Evolutionary conservation across 768 basidiomycete genomes (phyloP).

Genomic region (Infundibulicybe gibba): DNA sequence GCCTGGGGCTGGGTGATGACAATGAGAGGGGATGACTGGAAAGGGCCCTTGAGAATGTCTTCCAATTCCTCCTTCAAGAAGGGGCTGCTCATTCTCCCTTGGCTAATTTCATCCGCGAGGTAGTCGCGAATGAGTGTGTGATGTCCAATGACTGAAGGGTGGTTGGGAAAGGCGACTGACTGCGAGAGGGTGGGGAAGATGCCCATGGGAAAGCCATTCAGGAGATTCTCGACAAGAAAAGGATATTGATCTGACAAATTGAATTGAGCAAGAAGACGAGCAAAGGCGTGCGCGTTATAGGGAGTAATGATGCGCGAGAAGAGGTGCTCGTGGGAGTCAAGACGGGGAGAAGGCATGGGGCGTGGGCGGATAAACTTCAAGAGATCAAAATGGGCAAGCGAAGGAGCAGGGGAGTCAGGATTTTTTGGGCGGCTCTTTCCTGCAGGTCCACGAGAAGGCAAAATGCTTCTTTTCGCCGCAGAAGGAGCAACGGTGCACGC

Average conservation of each 20-base stretch:
- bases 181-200: conserved; percentile 17
- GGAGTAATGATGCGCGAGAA: conserved; percentile 22
- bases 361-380: conserved; percentile 8
- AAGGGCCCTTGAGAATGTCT: conserved; percentile 19
- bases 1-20: conserved; percentile 18
- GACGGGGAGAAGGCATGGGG: conserved; percentile 4
- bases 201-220: conserved; percentile 27
- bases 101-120: conserved; percentile 12
- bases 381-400: conserved; percentile 16
- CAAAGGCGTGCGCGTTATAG: conserved; percentile 25
- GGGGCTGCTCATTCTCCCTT: conserved; percentile 20
- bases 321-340: conserved; percentile 9
- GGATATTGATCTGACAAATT: conserved; percentile 22
- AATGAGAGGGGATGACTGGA: conserved; percentile 24
- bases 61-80: conserved; percentile 11
- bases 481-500: conserved; percentile 25
- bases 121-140: conserved; percentile 12
- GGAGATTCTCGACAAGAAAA: conserved; percentile 21
- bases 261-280: conserved; percentile 13
- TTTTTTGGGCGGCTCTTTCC: background rate
- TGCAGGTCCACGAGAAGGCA: conserved; percentile 22
- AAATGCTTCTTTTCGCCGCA: conserved; percentile 20
- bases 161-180: conserved; percentile 17
- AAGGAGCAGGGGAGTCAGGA: background rate
- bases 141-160: conserved; percentile 8